These are phyloP conservation scores for Fusarium globosum DNA, from an alignment of 2,329 filamentous ascomycete genomes.

Conservation along the genomic window DNA sequence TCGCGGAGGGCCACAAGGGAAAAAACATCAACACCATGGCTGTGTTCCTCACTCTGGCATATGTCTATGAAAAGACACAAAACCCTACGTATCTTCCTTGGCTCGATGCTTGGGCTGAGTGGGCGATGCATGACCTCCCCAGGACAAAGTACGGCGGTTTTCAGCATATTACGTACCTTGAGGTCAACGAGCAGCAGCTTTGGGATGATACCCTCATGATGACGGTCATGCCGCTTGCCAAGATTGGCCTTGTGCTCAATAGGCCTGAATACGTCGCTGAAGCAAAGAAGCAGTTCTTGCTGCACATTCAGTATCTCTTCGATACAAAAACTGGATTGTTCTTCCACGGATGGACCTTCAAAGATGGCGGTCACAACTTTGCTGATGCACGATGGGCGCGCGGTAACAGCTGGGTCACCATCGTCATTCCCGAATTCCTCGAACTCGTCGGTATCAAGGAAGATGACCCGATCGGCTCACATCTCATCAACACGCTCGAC, in stretches of 20 bases:
- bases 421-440: constrained; percentile 84
- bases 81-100: constrained; percentile 78
- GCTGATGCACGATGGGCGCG: constrained; percentile 68
- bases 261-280: constrained; percentile 80
- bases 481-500: constrained; percentile 71
- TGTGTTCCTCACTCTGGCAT: constrained; percentile 78
- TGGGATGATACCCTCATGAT: constrained; percentile 93
- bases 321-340: constrained; percentile 78
- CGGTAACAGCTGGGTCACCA: constrained; percentile 80
- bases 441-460: constrained; percentile 73
- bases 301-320: constrained; percentile 83
- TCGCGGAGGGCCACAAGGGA: constrained; percentile 77
- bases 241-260: constrained; percentile 78
- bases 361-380: constrained; percentile 72
- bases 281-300: constrained; percentile 79
- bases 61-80: constrained; percentile 79
- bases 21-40: constrained; percentile 92
- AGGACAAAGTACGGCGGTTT: constrained; percentile 78
- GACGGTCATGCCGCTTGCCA: constrained; percentile 83
- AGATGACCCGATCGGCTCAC: constrained; percentile 71
- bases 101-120: constrained; percentile 85
- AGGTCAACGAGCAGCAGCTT: constrained; percentile 77
- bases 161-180: constrained; percentile 80
- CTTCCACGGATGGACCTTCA: constrained; percentile 86
- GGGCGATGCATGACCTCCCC: constrained; percentile 81